Evolutionary conservation across 2,329 filamentous ascomycete species (phyloP).

Genomic region (Erysiphe pulchra): DNA sequence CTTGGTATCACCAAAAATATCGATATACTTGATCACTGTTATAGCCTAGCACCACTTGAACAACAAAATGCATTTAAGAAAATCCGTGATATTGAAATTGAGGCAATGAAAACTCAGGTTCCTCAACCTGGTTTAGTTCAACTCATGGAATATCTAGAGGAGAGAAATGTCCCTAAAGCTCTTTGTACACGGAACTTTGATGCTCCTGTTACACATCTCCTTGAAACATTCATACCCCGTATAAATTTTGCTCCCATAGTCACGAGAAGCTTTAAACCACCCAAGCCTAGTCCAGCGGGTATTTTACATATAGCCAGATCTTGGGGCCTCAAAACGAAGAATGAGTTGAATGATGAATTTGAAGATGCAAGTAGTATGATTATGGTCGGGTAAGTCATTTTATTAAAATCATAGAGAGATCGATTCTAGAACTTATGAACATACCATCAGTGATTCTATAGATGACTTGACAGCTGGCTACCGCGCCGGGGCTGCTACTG

Average conservation of each 20-base stretch:
- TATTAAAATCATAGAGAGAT: no score
- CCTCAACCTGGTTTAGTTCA: slow-evolving; percentile 55
- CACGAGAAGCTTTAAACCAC: slow-evolving; percentile 55
- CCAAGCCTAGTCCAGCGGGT: slow-evolving; percentile 72
- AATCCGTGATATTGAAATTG: slow-evolving; percentile 55
- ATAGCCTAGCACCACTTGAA: slow-evolving; percentile 35
- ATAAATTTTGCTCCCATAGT: slow-evolving; percentile 54
- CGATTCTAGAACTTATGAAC: no score
- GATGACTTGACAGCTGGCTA: slow-evolving; percentile 84
- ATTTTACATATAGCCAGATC: slow-evolving; percentile 60
- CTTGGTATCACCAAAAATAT: slow-evolving; percentile 43
- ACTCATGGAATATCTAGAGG: slow-evolving; percentile 65
- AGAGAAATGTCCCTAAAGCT: slow-evolving; percentile 40
- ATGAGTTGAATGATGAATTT: slow-evolving; percentile 1
- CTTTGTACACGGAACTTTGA: slow-evolving; percentile 94
- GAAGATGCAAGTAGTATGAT: slow-evolving; percentile 8
- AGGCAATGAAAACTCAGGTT: slow-evolving; percentile 49
- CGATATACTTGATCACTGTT: slow-evolving; percentile 81
- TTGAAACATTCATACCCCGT: slow-evolving; percentile 45
- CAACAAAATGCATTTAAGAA: slow-evolving; percentile 42
- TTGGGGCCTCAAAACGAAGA: slow-evolving; percentile 37
- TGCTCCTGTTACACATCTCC: slow-evolving; percentile 45
- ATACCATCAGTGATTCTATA: slow-evolving; percentile 37
- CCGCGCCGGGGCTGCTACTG: slow-evolving; percentile 63
- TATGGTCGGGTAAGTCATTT: slow-evolving; percentile 19